Base-by-base conservation (phyloP, 2,329 filamentous ascomycete genomes). In the Neurospora sp. region DNA sequence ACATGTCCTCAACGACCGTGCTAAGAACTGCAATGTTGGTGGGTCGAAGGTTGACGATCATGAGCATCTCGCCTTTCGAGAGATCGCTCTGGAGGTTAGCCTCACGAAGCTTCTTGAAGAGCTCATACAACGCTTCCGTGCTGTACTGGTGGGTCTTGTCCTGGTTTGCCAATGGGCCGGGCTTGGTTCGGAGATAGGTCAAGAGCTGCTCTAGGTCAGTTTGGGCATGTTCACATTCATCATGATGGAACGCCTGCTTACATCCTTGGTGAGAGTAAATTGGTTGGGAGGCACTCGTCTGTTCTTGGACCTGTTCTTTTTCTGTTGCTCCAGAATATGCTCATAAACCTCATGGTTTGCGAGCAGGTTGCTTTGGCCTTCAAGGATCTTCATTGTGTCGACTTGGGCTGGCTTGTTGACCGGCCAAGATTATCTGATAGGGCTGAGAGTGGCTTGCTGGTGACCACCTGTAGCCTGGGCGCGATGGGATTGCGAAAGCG, bases 291-390 rank as follows among this genome's bases (percentile, higher is more conserved):
- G 86, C 3, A 85, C 82, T 52, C 84, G 82, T 17, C 82, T 84
- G 72, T 84, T 84, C 68, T 81, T 79, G 58, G 81, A 79, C 76
- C 86, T 83, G 75, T 88, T 86, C 67, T 82, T 80, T 69, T 82
- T 79, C 68, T 83, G 83, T 76, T 88, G 86, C 66, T 89, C 84
- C 6, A 81, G 80, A 46, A 93, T 80, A 75, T 92, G 90, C 70
- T 85, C 82, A 75, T 89, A 89, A 73, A 93, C 90, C 82, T 93
- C 91, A 73, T 87, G 90, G 79, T 93, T 93, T 78, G 88, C 87
- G 76, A 93, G 82, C 58, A 90, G 84, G 5, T 89, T 90, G 38
- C 87, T 87, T 77, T 93, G 90, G 3, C 90, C 83, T 76, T 91
- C 90, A 75, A 93, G 81, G 76, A 93, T 87, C 85, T 92, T 90